Conservation (phyloP, 768 basidiomycete species). For the Tricholoma terreum region DNA sequence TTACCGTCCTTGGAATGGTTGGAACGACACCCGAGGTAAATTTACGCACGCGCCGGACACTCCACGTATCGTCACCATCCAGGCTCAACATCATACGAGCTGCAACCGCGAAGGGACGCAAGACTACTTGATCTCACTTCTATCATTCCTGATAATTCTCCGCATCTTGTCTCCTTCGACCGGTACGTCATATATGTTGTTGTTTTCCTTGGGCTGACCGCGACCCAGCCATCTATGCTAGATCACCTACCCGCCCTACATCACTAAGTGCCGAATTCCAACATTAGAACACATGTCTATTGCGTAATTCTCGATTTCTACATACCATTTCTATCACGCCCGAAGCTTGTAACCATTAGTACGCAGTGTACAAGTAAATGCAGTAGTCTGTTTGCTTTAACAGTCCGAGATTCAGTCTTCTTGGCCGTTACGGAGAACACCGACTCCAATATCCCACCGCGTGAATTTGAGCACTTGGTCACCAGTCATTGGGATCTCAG, state of each 20-base stretch:
- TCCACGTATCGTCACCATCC: neutral
- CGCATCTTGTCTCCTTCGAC: neutral
- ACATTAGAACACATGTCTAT: neutral
- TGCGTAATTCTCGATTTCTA: neutral
- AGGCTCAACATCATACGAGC: neutral
- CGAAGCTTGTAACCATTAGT: conserved; percentile 1
- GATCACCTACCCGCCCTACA: neutral
- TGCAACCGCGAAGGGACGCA: neutral
- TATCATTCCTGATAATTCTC: neutral
- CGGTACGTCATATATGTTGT: neutral
- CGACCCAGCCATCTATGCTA: neutral
- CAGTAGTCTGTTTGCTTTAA: too few relatives aligned
- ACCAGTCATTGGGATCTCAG: too few relatives aligned
- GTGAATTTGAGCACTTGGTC: neutral
- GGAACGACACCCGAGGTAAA: neutral
- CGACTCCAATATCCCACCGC: neutral
- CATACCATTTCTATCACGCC: too few relatives aligned
- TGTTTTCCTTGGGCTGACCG: neutral
- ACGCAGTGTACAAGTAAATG: too few relatives aligned
- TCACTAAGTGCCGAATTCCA: neutral
- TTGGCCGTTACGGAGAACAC: too few relatives aligned
- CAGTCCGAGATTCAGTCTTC: too few relatives aligned
- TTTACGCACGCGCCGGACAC: neutral
- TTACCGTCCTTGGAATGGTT: neutral
- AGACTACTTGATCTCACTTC: neutral